Evolutionary conservation across 2,329 filamentous ascomycete species (phyloP), one percentile per base, ranked within the genome.

Genomic region (Fusarium miscanthi): DNA sequence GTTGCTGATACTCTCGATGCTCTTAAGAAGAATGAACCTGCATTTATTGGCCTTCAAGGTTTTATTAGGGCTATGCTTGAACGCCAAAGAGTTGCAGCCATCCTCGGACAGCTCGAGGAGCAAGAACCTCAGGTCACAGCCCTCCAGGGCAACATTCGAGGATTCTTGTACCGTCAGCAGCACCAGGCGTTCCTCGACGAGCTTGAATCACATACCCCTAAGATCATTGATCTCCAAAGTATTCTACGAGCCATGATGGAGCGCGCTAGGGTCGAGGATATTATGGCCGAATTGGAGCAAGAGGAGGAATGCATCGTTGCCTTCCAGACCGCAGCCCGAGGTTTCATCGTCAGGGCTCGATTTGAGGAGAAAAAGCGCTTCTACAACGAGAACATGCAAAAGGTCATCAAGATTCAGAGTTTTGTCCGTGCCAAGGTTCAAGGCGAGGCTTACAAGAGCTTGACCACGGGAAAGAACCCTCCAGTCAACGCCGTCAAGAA

Each of bases 391-490:
- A 99, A 99, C 79, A 99, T 99, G 96, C 91, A 97, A 78, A 98
- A 97, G 82, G 96, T 99, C 31, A 92, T 99, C 86, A 99, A 99
- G 83, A 94, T 98, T 63, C 97, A 99, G 81, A 99, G 96, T 80
- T 97, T 98, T 74, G 92, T 98, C 59, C 91, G 96, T 69, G 96
- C 92, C 73, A 96, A 97, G 80, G 93, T 98, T 54, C 96, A 99
- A 81, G 96, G 96, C 57, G 94, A 99, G 82, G 96, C 96, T 5
- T 99, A 99, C 86, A 98, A 97, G 88, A 97, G 94, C 80, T 87
- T 99, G 73, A 98, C 95, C 5, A 95, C 91, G 37, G 97, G 96
- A 68, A 98, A 97, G 84, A 98, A 98, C 79, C 96, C 96, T 30
- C 96, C 96, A 1, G 94, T 99, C 66, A 94, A 94, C 42, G 97